Evolutionary conservation across 257 asterid species (phyloP).

Genomic region (Petrea volubilis): DNA sequence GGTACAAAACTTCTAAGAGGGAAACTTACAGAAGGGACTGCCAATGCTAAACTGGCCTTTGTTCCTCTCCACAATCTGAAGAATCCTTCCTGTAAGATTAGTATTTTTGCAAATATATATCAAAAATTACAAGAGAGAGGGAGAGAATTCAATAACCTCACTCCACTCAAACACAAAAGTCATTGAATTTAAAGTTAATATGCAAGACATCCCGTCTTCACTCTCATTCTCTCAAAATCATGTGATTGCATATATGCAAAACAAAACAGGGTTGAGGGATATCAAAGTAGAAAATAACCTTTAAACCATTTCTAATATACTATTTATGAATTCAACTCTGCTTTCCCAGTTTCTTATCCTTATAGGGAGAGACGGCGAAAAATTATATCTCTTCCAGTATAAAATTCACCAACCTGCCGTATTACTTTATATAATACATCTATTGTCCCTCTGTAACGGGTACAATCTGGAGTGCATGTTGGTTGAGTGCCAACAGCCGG

Average conservation of each 20-base stretch:
- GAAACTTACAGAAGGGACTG: constrained; percentile 66
- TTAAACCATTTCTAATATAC: background rate
- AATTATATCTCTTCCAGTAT: constrained; percentile 1
- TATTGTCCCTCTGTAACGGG: constrained; percentile 58
- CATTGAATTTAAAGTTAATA: background rate
- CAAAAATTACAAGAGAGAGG: too few species aligned
- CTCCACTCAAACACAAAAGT: background rate
- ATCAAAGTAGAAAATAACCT: background rate
- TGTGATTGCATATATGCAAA: background rate
- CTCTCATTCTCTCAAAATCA: constrained; percentile 1
- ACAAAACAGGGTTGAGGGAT: background rate
- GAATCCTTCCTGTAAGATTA: constrained; percentile 71
- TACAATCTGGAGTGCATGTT: constrained; percentile 40
- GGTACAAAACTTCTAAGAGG: background rate
- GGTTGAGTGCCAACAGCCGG: constrained; percentile 33
- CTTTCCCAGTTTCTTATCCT: background rate
- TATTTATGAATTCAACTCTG: background rate
- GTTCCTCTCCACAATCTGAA: constrained; percentile 78
- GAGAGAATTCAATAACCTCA: background rate
- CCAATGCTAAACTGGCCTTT: constrained; percentile 72
- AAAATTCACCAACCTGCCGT: constrained; percentile 51
- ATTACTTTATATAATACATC: constrained; percentile 60
- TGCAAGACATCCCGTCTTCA: background rate
- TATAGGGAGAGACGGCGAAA: background rate
- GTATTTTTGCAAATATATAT: constrained; percentile 1